Conservation (phyloP, 2,329 filamentous ascomycete species). For the Pseudogymnoascus sp. region DNA sequence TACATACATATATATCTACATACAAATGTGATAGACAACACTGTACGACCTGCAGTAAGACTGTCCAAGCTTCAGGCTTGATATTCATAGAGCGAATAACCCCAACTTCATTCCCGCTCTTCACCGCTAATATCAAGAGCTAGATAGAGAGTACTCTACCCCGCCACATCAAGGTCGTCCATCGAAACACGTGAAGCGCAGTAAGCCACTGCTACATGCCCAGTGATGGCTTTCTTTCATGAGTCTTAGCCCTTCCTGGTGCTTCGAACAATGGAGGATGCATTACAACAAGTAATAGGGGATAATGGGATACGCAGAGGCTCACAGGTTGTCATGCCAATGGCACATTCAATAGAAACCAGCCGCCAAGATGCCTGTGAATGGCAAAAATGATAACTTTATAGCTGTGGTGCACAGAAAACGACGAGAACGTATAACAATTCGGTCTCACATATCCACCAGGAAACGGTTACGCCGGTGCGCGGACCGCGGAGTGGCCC, state of each 20-base stretch:
- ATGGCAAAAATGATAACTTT: background rate
- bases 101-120: background rate
- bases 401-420: background rate
- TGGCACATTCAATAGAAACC: background rate
- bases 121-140: constrained; percentile 5
- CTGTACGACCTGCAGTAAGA: background rate
- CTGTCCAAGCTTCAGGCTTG: background rate
- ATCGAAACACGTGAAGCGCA: background rate
- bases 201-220: background rate
- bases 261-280: background rate
- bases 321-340: constrained; percentile 1
- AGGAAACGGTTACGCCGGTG: background rate
- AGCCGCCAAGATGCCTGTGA: background rate
- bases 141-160: too few relatives aligned
- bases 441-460: background rate
- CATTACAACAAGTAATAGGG: background rate
- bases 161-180: background rate
- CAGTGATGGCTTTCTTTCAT: background rate
- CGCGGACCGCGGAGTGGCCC: constrained; percentile 3
- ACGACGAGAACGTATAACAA: background rate
- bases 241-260: background rate
- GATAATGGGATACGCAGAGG: background rate
- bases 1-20: background rate
- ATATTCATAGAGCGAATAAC: background rate
- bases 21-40: background rate